Evolutionary conservation across 805 yeast species (phyloP).

Genomic region (Schizosaccharomyces octosporus): DNA sequence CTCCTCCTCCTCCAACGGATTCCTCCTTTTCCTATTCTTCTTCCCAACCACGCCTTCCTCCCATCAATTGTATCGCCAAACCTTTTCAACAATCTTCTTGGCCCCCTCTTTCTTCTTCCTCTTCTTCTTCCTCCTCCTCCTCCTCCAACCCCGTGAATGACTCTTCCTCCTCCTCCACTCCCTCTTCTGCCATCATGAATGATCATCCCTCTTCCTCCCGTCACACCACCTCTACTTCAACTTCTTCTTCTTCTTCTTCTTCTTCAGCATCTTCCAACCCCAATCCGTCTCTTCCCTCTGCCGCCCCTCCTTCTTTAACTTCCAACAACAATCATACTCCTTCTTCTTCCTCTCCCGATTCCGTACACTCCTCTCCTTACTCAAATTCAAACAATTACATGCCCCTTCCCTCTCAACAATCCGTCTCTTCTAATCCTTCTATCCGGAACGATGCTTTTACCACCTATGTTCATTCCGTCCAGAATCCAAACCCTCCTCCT

Average conservation of each 20-base stretch:
- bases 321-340: too few species aligned
- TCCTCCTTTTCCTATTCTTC: background rate
- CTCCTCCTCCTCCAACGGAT: background rate
- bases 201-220: too few species aligned
- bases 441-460: background rate
- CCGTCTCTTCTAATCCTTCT: background rate
- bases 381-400: too few species aligned
- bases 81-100: background rate
- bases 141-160: too few species aligned
- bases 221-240: too few species aligned
- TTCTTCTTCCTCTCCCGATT: too few species aligned
- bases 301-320: too few species aligned
- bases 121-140: background rate
- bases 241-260: too few species aligned
- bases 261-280: too few species aligned
- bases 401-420: background rate
- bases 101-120: background rate
- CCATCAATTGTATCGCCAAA: background rate
- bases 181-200: slow-evolving; percentile 2
- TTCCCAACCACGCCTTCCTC: background rate
- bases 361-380: too few species aligned
- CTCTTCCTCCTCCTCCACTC: background rate
- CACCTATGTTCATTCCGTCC: background rate
- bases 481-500: background rate
- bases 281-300: too few species aligned